Evolutionary conservation across 2,329 filamentous ascomycete species (phyloP).

Genomic region (Penicillium capsulatum): DNA sequence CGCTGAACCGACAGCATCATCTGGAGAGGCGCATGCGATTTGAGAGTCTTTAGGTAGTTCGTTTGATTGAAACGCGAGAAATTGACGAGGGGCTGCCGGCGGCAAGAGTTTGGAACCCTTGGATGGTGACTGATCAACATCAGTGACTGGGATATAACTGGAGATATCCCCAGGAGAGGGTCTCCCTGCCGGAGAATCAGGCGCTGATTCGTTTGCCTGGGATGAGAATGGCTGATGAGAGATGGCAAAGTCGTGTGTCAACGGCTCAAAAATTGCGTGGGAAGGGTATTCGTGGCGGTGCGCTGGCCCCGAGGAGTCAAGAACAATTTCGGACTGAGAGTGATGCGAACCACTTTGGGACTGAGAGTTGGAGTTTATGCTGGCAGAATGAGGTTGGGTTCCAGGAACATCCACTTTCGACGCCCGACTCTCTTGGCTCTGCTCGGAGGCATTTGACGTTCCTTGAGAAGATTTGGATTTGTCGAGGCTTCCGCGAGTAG

Average conservation of each 20-base stretch:
- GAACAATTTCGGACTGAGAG: constrained; percentile 13
- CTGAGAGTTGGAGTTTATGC: constrained; percentile 15
- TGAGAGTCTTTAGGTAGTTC: no score
- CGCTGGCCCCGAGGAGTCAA: constrained; percentile 24
- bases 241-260: constrained; percentile 19
- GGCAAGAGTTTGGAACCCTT: constrained; percentile 9
- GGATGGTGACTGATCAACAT: constrained; percentile 13
- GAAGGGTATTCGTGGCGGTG: constrained; percentile 14
- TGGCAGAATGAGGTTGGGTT: constrained; percentile 25
- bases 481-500: constrained; percentile 20
- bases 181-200: constrained; percentile 1
- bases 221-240: constrained; percentile 12
- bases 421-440: background rate
- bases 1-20: no score
- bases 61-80: no score
- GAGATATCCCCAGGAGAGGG: background rate
- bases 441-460: constrained; percentile 8
- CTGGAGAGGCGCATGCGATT: no score
- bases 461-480: constrained; percentile 17
- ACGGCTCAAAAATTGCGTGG: constrained; percentile 11
- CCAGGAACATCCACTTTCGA: constrained; percentile 17
- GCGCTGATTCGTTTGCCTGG: constrained; percentile 6
- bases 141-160: no score
- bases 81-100: no score
- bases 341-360: constrained; percentile 6